phyloP scores from a whole-genome alignment of 2,329 filamentous ascomycete species.

The Lizonia empirigonia region DNA sequence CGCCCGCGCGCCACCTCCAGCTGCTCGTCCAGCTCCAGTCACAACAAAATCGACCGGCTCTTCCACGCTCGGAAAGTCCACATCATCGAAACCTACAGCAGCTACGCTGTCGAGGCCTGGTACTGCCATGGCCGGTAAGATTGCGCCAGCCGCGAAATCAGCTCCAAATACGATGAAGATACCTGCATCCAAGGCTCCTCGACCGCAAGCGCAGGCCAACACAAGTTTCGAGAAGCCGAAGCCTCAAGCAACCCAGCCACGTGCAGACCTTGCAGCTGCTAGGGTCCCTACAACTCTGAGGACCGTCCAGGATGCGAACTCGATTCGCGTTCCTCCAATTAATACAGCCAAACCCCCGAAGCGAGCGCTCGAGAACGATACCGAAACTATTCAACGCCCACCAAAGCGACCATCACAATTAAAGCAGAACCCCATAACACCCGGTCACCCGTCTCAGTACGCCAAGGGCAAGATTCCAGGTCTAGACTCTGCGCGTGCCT shows the following conservation, averaged over 20 bases:
- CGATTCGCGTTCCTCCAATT: conserved; percentile 59
- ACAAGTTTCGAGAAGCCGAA: conserved; percentile 69
- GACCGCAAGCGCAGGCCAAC: conserved; percentile 51
- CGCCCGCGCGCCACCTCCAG: conserved; percentile 54
- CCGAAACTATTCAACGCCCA: conserved; percentile 59
- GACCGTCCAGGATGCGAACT: conserved; percentile 63
- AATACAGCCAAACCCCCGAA: conserved; percentile 76
- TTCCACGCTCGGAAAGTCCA: conserved; percentile 26
- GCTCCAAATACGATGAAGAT: conserved; percentile 32
- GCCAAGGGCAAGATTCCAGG: conserved; percentile 91
- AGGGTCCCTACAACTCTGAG: conserved; percentile 66
- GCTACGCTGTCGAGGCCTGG: conserved; percentile 56
- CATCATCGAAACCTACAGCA: conserved; percentile 41
- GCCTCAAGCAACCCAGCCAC: conserved; percentile 41
- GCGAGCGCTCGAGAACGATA: conserved; percentile 72
- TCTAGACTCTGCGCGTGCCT: conserved; percentile 64
- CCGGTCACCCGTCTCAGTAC: conserved; percentile 69
- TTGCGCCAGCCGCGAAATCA: conserved; percentile 26
- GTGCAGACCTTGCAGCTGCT: conserved; percentile 57
- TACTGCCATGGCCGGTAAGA: conserved; percentile 35
- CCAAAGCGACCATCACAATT: conserved; percentile 49
- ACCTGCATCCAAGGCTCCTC: conserved; percentile 32
- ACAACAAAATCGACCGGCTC: conserved; percentile 32
- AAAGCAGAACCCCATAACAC: conserved; percentile 53
- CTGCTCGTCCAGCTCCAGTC: conserved; percentile 58